Conservation (phyloP, 1,284 basidiomycete species). For the Irpex rosettiformis region DNA sequence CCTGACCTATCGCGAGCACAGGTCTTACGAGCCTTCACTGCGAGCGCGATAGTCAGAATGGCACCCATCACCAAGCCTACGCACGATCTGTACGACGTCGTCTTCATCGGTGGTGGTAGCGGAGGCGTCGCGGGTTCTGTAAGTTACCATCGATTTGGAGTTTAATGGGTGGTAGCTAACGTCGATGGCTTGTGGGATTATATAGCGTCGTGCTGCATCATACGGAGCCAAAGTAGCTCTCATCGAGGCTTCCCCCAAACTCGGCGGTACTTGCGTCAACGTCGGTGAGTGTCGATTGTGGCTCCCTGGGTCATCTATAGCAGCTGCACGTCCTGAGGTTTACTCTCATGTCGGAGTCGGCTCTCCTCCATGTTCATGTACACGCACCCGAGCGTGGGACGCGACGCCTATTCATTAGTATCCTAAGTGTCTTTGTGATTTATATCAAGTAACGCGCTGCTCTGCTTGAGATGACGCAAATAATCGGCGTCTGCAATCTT, state of each 20-base stretch:
- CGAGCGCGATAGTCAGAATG: conserved; percentile 43
- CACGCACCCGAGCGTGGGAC: no score
- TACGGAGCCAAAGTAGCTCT: conserved; percentile 95
- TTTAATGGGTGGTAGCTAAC: not conserved
- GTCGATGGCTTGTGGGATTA: not conserved
- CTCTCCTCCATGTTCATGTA: no score
- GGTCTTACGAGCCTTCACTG: conserved; percentile 49
- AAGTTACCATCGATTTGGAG: conserved; percentile 28
- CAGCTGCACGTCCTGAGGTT: no score
- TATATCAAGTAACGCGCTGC: no score
- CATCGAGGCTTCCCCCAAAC: conserved; percentile 72
- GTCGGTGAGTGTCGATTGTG: conserved; percentile 58
- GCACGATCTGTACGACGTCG: conserved; percentile 69
- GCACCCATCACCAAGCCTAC: conserved; percentile 67
- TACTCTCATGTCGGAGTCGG: no score
- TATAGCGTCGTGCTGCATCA: conserved; percentile 81
- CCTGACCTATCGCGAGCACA: conserved; percentile 21
- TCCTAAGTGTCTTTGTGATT: no score
- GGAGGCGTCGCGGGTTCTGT: conserved; percentile 79
- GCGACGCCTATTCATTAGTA: no score
- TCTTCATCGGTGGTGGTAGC: conserved; percentile 83
- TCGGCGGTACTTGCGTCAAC: conserved; percentile 97
- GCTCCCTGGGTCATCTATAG: not conserved
- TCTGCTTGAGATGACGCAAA: no score
- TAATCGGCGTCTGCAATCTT: no score